Conservation (phyloP, 768 basidiomycete genomes). For the Hortiboletus flavorubellus region DNA sequence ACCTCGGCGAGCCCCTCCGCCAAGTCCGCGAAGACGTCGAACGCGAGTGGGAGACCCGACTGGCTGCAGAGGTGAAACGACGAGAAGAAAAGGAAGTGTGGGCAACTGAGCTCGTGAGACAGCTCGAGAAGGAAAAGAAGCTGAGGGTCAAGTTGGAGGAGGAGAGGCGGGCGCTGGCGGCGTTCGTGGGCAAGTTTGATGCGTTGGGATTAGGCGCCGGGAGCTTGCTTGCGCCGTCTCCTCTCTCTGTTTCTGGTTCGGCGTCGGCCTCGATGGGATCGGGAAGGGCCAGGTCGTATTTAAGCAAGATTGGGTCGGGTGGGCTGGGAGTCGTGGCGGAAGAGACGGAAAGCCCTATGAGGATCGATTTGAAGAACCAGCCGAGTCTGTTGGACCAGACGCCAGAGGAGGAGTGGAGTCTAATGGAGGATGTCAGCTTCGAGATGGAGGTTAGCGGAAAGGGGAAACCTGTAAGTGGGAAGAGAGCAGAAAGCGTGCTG, state of each 20-base stretch:
- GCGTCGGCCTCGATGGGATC: conserved; percentile 1
- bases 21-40: conserved; percentile 72
- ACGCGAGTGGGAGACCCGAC: conserved; percentile 60
- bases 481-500: conserved; percentile 31
- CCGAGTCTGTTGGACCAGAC: conserved; percentile 58
- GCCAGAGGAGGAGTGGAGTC: conserved; percentile 53
- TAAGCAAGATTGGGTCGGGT: conserved; percentile 33
- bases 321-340: conserved; percentile 27
- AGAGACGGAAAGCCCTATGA: conserved; percentile 49
- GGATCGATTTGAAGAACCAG: conserved; percentile 43
- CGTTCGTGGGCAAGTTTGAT: conserved; percentile 83
- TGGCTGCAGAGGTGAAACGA: conserved; percentile 55
- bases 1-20: conserved; percentile 63
- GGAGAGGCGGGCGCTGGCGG: conserved; percentile 71
- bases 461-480: conserved; percentile 23
- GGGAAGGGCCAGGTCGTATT: conserved; percentile 51
- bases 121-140: conserved; percentile 79
- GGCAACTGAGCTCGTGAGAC: conserved; percentile 70
- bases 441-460: conserved; percentile 36
- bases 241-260: conserved; percentile 4
- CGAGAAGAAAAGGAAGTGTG: conserved; percentile 71
- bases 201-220: conserved; percentile 54
- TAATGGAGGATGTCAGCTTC: conserved; percentile 50
- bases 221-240: conserved; percentile 31
- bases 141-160: conserved; percentile 67